Conservation (phyloP, 2,329 filamentous ascomycete genomes). For the Xylaria sp. region DNA sequence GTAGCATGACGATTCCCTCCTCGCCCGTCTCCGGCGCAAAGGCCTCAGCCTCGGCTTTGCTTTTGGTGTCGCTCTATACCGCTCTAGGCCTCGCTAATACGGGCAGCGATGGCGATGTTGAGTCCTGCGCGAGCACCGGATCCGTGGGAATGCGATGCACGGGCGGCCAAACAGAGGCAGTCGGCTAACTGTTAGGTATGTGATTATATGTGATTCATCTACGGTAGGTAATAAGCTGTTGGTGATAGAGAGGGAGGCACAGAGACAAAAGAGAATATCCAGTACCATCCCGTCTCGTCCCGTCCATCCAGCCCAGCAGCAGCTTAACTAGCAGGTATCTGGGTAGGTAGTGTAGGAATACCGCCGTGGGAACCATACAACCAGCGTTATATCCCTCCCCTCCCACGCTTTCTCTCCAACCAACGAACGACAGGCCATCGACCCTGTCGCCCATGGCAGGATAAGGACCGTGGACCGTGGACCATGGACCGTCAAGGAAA, state of each 20-base stretch:
- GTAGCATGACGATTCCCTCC: slow-evolving; percentile 3
- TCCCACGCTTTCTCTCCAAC: slow-evolving; percentile 34
- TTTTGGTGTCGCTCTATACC: slow-evolving; percentile 36
- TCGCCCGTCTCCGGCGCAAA: slow-evolving; percentile 13
- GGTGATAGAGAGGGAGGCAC: not conserved
- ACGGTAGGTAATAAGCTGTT: slow-evolving; percentile 13
- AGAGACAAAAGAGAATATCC: not conserved
- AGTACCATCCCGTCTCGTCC: not conserved
- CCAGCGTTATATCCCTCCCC: slow-evolving; percentile 35
- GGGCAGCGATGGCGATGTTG: slow-evolving; percentile 4
- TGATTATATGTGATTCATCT: slow-evolving; percentile 7
- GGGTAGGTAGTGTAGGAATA: slow-evolving; percentile 6
- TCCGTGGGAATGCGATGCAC: slow-evolving; percentile 24
- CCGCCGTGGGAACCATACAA: slow-evolving; percentile 29
- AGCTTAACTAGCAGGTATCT: not conserved
- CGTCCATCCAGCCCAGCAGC: slow-evolving; percentile 8
- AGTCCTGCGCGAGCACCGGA: slow-evolving; percentile 15
- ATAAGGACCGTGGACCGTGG: slow-evolving; percentile 25
- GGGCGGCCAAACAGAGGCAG: slow-evolving; percentile 26
- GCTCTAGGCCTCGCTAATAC: slow-evolving; percentile 31
- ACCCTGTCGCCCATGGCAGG: slow-evolving; percentile 30
- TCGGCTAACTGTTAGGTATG: slow-evolving; percentile 16
- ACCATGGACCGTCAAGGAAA: slow-evolving; percentile 31
- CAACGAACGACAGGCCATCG: slow-evolving; percentile 30
- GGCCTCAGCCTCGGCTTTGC: slow-evolving; percentile 38